phyloP scores from a whole-genome alignment of 495 filamentous ascomycete species.

The Penicillium samsonianum region DNA sequence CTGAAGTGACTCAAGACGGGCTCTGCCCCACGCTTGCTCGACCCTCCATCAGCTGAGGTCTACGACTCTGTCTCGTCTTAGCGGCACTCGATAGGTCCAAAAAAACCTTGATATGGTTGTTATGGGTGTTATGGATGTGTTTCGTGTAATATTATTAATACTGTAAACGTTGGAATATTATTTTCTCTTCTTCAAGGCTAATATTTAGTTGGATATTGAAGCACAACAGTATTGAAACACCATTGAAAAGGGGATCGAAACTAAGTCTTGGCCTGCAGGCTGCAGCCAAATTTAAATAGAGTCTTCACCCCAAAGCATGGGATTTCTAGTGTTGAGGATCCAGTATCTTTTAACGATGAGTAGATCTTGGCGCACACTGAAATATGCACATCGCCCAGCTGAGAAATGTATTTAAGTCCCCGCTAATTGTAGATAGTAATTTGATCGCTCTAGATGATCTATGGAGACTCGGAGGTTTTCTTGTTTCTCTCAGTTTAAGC shows the following conservation, averaged over 20 bases:
- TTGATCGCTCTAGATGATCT: slow-evolving; percentile 2
- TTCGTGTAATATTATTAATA: slow-evolving; percentile 3
- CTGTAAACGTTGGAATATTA: neutral
- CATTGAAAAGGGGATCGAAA: neutral
- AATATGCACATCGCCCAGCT: slow-evolving; percentile 13
- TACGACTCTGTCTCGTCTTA: slow-evolving; percentile 13
- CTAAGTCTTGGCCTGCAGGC: slow-evolving; percentile 8
- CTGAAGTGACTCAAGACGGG: slow-evolving; percentile 28
- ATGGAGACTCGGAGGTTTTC: slow-evolving; percentile 1
- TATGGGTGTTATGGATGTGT: slow-evolving; percentile 10
- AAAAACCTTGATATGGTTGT: slow-evolving; percentile 10
- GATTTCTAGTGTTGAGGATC: neutral
- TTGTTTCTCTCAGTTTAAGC: neutral
- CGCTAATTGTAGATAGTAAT: neutral
- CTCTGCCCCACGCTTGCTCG: slow-evolving; percentile 31
- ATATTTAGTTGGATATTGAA: neutral
- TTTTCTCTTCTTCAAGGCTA: neutral
- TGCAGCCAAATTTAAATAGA: slow-evolving; percentile 9
- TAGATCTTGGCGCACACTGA: slow-evolving; percentile 12
- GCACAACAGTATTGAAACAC: slow-evolving; percentile 6
- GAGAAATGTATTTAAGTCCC: slow-evolving; percentile 4
- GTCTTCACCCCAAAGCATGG: slow-evolving; percentile 7
- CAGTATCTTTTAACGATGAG: neutral
- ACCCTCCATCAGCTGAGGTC: slow-evolving; percentile 38
- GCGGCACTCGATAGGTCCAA: slow-evolving; percentile 25